Conservation (phyloP, 1,284 basidiomycete species). For the Cutaneotrichosporon sp. region DNA sequence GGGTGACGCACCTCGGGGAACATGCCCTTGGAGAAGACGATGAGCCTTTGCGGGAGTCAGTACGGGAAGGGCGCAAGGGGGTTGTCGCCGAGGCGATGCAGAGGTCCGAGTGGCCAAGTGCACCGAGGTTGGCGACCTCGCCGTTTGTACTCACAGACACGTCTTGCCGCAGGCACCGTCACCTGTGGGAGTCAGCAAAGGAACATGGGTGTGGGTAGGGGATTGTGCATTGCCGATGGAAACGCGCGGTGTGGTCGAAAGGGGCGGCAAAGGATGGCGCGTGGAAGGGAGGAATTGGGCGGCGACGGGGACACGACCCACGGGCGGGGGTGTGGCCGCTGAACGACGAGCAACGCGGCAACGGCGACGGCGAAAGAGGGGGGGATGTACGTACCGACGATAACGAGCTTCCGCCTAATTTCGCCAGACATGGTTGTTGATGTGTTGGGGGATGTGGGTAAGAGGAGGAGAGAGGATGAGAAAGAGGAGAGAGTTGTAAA, state of each 20-base stretch:
- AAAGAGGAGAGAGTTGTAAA: not conserved
- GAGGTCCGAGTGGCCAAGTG: not conserved
- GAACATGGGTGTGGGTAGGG: not conserved
- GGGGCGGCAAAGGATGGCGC: not conserved
- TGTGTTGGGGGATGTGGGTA: conserved; percentile 1
- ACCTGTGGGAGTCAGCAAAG: conserved; percentile 29
- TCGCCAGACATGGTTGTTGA: conserved; percentile 41
- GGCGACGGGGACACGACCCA: not conserved
- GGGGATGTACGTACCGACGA: conserved; percentile 44
- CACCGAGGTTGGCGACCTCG: conserved; percentile 2
- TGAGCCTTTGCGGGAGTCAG: conserved; percentile 35
- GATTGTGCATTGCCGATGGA: not conserved
- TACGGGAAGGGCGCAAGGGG: not conserved
- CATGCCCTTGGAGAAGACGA: conserved; percentile 67
- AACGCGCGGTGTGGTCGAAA: not conserved
- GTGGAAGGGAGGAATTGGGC: not conserved
- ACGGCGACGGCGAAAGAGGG: not conserved
- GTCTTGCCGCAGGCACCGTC: conserved; percentile 56
- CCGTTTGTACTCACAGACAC: conserved; percentile 48
- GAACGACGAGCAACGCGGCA: not conserved
- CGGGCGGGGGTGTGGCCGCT: too few relatives aligned
- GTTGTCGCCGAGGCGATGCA: not conserved
- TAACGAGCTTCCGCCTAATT: conserved; percentile 50
- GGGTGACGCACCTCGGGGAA: conserved; percentile 72
- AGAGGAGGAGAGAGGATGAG: not conserved